Evolutionary conservation across 805 yeast species (phyloP).

Genomic region (Pachysolen tannophilus): DNA sequence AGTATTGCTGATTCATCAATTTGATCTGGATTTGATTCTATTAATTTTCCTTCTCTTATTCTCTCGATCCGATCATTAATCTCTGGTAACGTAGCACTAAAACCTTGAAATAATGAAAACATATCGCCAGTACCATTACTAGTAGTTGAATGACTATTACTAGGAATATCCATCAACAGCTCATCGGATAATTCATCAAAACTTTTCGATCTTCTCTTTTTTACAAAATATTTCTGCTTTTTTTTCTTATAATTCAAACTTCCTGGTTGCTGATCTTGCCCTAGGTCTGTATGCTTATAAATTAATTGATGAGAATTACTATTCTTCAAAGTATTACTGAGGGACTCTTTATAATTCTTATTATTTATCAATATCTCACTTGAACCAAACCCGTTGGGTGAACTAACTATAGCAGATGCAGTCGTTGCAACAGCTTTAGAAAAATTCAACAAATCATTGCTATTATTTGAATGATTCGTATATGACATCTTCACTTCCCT

Average conservation of each 20-base stretch:
- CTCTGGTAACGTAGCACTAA: slow-evolving; percentile 49
- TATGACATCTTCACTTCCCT: too few species aligned
- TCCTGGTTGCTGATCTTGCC: slow-evolving; percentile 11
- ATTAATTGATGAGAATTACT: slow-evolving; percentile 19
- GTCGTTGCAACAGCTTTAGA: slow-evolving; percentile 47
- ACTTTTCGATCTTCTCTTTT: slow-evolving; percentile 23
- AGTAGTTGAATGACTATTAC: slow-evolving; percentile 7
- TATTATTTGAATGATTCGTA: too few species aligned
- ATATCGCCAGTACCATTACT: slow-evolving; percentile 15
- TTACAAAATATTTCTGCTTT: slow-evolving; percentile 7
- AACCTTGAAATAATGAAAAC: slow-evolving; percentile 63
- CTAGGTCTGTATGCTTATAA: slow-evolving; percentile 14
- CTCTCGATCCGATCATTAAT: slow-evolving; percentile 34
- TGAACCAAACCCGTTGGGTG: slow-evolving; percentile 13
- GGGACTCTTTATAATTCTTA: slow-evolving; percentile 32
- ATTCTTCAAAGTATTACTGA: slow-evolving; percentile 33
- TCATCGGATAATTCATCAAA: slow-evolving; percentile 55
- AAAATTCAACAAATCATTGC: too few species aligned
- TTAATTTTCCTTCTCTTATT: slow-evolving; percentile 16
- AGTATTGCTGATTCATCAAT: slow-evolving; percentile 11
- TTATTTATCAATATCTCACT: slow-evolving; percentile 16
- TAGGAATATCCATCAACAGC: slow-evolving; percentile 46
- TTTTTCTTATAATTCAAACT: slow-evolving; percentile 8
- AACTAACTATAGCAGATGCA: slow-evolving; percentile 40
- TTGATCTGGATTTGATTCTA: not conserved